Evolutionary conservation across 225 moss, liverwort and hornwort species (phyloP), one percentile per base, ranked within the genome.

Genomic region (Bryoerythrophyllum caledonicum): DNA sequence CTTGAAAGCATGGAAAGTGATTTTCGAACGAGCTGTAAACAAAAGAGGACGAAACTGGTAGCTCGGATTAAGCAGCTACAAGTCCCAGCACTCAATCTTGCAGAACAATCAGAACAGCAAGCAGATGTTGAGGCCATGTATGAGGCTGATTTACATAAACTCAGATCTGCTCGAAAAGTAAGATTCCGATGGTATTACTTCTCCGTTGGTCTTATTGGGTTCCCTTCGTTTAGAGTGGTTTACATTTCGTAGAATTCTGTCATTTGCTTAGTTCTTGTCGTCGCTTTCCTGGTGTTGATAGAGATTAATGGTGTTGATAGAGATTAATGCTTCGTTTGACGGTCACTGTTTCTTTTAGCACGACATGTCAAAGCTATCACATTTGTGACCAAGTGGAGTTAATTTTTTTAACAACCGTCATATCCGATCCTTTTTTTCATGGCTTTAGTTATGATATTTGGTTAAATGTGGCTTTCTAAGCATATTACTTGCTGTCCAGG

Each of bases 1-100:
- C 80, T 93, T 75, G 90, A 99, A 79, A 81, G 79, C 32, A 67
- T 85, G 86, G 94, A 93, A 76, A 85, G 67, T 68, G 85, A 87
- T 19, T 99, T 95, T 72, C 92, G 99, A 72, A 77, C 88, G 68
- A 88, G 90, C 48, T 99, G 99, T 87, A 85, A 87, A 41, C 81
- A 77, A 74, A 92, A 88, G 65, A 88, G 99, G 73, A 82, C 86
- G 75, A 93, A 95, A 80, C 78, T 95, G 76, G 77, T 89, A 62
- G 75, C 84, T 63, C 79, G 86, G 67, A 86, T 95, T 35, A 91
- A 91, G 82, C 86, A 90, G 70, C 86, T 89, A 57, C 86, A 90
- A 82, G 88, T 89, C 78, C 93, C 93, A 30, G 76, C 64, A 2
- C 65, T 63, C 62, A 70, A 75, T 68, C 76, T 83, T 77, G 81